Conservation (phyloP, 176 grass and related monocot genomes). For the Hordeum marinum region DNA sequence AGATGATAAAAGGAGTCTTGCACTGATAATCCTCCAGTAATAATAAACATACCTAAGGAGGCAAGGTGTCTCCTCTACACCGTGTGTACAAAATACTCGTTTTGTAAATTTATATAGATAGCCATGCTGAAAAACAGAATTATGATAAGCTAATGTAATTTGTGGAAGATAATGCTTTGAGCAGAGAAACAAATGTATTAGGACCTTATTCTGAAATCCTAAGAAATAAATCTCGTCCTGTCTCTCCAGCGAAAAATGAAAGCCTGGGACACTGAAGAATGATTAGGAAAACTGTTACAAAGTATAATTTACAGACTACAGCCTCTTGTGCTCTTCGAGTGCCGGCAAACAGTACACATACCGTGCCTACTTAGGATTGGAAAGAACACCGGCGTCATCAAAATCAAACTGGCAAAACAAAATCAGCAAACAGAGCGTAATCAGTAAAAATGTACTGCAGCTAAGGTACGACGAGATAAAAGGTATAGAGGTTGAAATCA, state of each 20-base stretch:
- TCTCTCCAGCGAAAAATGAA: constrained; percentile 17
- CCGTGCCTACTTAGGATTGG: constrained; percentile 34
- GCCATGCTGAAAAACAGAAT: neutral
- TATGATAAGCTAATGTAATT: neutral
- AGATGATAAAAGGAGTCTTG: too few relatives aligned
- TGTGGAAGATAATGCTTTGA: neutral
- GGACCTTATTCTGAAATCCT: constrained; percentile 37
- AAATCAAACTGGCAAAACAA: constrained; percentile 19
- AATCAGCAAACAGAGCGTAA: neutral
- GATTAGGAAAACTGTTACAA: constrained; percentile 15
- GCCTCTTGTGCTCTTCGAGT: constrained; percentile 9
- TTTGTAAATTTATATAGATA: too few relatives aligned
- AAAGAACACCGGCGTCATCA: constrained; percentile 18
- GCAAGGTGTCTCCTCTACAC: neutral
- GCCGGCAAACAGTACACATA: constrained; percentile 9
- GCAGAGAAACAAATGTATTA: constrained; percentile 13
- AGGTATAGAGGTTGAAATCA: neutral
- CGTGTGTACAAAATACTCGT: neutral
- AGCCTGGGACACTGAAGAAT: constrained; percentile 7
- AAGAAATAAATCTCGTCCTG: constrained; percentile 2
- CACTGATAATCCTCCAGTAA: neutral
- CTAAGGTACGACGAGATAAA: neutral
- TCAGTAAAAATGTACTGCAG: neutral
- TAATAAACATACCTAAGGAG: neutral
- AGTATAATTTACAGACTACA: constrained; percentile 59